Base-by-base conservation (phyloP, 352 stramenopile species). In the Peronospora farinosa region DNA sequence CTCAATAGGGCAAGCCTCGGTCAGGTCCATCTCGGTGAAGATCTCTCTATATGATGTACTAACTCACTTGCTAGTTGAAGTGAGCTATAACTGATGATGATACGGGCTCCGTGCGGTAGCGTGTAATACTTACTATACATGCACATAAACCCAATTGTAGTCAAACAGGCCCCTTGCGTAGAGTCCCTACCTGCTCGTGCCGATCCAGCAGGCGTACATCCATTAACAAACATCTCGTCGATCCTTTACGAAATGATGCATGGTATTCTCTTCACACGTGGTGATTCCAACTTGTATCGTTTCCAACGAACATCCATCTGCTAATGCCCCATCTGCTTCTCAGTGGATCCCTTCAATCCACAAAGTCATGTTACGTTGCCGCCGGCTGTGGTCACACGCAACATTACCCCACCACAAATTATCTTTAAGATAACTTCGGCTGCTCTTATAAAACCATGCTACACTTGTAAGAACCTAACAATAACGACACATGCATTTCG, bases 41-140 rank as follows among this genome's bases (percentile, higher is more conserved):
- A 55, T 54, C 39, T 54, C 39, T 52, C 42, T 31, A n/a, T 37
- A 30, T 56, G 7, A 31, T 31, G 8, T 31, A 28, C 41, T 45
- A 52, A 30, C 51, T 61, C 44, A 65, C 57, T 57, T 51, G 57
- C 15, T 46, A 54, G 37, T 59, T 63, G 42, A 59, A 59, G 42
- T 21, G 35, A 28, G 28, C 53, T 38, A 40, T 5, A 25, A 35
- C 40, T 49, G 42, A 28, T 39, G 43, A 38, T 35, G 44, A 21
- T 21, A 17, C 6, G 28, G 32, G 9, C 2, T 5, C 33, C 13
- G 33, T 17, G 10, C 47, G 23, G 11, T 41, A 47, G n/a, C 38
- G 16, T 23, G 13, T 12, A 35, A 48, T 15, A 47, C 51, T 25
- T 21, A 21, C 19, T 21, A n/a, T 21, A 21, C 19, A n/a, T 21